Evolutionary conservation across 2,329 filamentous ascomycete genomes (phyloP).

Genomic region (Phaeophleospora eucalypticola): DNA sequence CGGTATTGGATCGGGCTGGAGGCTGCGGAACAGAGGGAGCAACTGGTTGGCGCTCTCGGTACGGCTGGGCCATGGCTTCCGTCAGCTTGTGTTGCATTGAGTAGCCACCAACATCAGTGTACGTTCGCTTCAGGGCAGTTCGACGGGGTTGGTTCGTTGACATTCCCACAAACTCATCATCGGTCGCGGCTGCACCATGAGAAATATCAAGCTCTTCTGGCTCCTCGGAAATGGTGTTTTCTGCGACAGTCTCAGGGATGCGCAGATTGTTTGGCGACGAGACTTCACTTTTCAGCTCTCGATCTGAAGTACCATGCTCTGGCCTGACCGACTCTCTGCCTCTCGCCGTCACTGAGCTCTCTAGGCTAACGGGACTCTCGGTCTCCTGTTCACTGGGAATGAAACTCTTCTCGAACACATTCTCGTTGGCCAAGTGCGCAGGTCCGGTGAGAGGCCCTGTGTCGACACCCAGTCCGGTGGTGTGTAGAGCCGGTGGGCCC

Average conservation of each 20-base stretch:
- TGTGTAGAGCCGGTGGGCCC: conserved; percentile 44
- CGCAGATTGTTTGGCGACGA: conserved; percentile 7
- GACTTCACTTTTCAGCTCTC: conserved; percentile 4
- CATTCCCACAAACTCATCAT: conserved; percentile 22
- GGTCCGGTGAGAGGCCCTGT: conserved; percentile 75
- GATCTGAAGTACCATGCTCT: conserved; percentile 5
- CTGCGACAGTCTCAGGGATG: conserved; percentile 9
- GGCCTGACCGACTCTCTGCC: background rate
- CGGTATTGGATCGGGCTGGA: conserved; percentile 32
- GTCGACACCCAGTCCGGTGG: conserved; percentile 43
- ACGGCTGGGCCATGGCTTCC: conserved; percentile 81
- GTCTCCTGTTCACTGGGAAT: conserved; percentile 30
- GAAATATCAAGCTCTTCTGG: conserved; percentile 8
- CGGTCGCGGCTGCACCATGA: conserved; percentile 11
- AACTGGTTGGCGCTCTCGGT: conserved; percentile 54
- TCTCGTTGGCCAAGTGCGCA: conserved; percentile 65
- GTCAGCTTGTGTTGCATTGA: conserved; percentile 77
- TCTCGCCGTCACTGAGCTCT: conserved; percentile 8
- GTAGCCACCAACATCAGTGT: conserved; percentile 74
- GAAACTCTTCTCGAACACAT: conserved; percentile 84
- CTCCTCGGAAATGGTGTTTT: conserved; percentile 5
- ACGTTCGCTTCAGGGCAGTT: conserved; percentile 68
- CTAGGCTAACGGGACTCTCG: conserved; percentile 42
- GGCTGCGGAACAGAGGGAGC: conserved; percentile 35
- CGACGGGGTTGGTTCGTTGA: conserved; percentile 43